Evolutionary conservation across 2,329 filamentous ascomycete genomes (phyloP), one percentile per base, ranked within the genome.

Genomic region (Penicillium rolfsii): DNA sequence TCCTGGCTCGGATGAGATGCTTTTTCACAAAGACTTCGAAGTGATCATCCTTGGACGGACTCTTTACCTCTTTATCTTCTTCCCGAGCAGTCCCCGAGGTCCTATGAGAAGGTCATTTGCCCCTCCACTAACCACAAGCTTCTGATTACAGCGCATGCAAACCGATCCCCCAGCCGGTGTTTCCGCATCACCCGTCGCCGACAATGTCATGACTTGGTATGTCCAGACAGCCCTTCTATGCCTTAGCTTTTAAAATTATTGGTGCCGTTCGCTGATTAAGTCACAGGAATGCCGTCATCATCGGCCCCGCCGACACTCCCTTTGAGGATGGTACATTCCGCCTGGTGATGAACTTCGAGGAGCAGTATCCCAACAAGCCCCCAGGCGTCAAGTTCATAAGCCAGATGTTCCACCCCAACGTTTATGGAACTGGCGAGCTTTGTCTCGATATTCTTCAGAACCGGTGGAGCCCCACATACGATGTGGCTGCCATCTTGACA

Each of bases 391-490:
- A 98, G 76, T 99, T 99, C 77, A 96, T 99, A 76, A 96, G 91
- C 78, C 88, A 95, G 77, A 99, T 99, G 95, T 99, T 99, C 79
- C 95, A 99, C 72, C 95, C 95, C 19, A 99, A 99, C 74, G 95
- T 99, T 59, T 99, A 99, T 76, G 93, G 91, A 56, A 98, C 93
- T 0, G 95, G 95, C 63, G 95, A 99, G 81, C 84, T 99, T 54
- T 99, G 95, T 74, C 81, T 99, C 67, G 95, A 99, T 74, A 99
- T 99, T 68, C 79, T 99, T 61, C 95, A 99, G 79, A 99, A 99
- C 75, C 85, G 95, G 68, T 99, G 95, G 95, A 98, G 94, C 76
- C 95, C 95, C 16, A 98, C 95, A 9, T 99, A 99, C 77, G 95
- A 99, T 79, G 95, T 99, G 41, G 95, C 95, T 9, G 95, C 95